Conservation (phyloP, 306 rosid genomes). For the Mucuna pruriens region DNA sequence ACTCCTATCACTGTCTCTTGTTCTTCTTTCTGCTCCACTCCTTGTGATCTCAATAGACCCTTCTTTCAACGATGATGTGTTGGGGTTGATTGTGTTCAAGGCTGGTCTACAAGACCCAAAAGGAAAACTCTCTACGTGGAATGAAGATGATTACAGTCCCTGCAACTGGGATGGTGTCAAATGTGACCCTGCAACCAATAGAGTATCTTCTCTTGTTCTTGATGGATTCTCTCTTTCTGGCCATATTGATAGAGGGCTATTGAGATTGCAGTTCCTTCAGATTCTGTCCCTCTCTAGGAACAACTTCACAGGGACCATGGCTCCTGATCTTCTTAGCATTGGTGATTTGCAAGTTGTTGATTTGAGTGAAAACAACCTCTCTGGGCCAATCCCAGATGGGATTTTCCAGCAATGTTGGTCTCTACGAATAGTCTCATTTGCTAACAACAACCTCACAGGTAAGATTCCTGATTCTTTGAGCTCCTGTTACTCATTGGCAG, state of each 20-base stretch:
- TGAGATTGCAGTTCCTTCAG: conserved; percentile 73
- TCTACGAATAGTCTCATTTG: conserved; percentile 66
- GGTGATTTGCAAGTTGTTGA: conserved; percentile 65
- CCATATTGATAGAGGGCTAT: conserved; percentile 75
- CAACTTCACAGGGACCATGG: conserved; percentile 78
- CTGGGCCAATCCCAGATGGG: conserved; percentile 67
- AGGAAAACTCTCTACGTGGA: conserved; percentile 73
- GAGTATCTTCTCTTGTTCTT: conserved; percentile 75
- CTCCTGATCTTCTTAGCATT: conserved; percentile 72
- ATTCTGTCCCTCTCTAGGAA: conserved; percentile 71
- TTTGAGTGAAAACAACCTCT: conserved; percentile 72
- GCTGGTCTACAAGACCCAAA: conserved; percentile 78
- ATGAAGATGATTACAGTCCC: conserved; percentile 76
- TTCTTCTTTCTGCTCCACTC: conserved; percentile 50
- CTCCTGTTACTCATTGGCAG: conserved; percentile 61
- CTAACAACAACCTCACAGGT: conserved; percentile 73
- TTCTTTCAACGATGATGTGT: conserved; percentile 81
- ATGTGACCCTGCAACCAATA: conserved; percentile 66
- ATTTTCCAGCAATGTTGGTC: conserved; percentile 88
- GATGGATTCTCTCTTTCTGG: conserved; percentile 85
- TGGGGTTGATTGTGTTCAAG: conserved; percentile 85
- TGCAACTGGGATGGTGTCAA: conserved; percentile 82
- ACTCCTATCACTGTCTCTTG: conserved; percentile 39
- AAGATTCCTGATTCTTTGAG: conserved; percentile 79
- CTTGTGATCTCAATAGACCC: conserved; percentile 51